Evolutionary conservation across 768 basidiomycete species (phyloP), one percentile per base, ranked within the genome.

Genomic region (Boletus sp.): DNA sequence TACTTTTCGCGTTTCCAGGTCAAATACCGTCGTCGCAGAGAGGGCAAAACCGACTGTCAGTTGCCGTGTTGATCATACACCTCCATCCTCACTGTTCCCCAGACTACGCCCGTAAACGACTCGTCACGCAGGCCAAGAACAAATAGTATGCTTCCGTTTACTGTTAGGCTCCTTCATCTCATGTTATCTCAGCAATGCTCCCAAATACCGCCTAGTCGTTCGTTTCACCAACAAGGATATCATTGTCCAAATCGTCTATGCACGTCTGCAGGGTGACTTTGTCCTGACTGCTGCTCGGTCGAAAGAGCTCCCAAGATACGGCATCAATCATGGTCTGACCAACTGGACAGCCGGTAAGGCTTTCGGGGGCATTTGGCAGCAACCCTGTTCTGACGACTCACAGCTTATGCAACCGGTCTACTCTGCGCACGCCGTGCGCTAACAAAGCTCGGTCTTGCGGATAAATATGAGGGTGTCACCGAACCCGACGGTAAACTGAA

Each of bases 1-100:
- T 98, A 98, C 87, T 97, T 93, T 79, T 97, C 94, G 58, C 87
- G 95, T 60, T 97, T 88, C 82, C 93, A 97, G 80, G 95, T 98
- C 68, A 98, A 98, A 80, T 97, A 97, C 77, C 90, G 96, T 71
- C 81, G 97, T 70, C 81, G 97, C 63, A 86, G 94, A 72, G 97
- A 99, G 79, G 97, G 97, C 56, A 98, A 96, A 82, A 99, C 97
- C 57, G 97, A 99, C 72, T 99, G 91, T 92, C 56, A 65, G 85
- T 74, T 34, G n/a, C 23, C 30, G 17, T 45, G 14, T 54, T 47
- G 15, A 48, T 41, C 15, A 7, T 45, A 25, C n/a, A 33, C 33
- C n/a, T 19, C 33, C 37, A 2, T 47, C 41, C 59, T 63, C 21
- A 65, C 49, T 10, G n/a, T 50, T 35, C 50, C 32, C 23, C 29